Evolutionary conservation across 1,139 yeast genomes (phyloP), one percentile per base, ranked within the genome.

Genomic region (Geotrichum bryndzae): DNA sequence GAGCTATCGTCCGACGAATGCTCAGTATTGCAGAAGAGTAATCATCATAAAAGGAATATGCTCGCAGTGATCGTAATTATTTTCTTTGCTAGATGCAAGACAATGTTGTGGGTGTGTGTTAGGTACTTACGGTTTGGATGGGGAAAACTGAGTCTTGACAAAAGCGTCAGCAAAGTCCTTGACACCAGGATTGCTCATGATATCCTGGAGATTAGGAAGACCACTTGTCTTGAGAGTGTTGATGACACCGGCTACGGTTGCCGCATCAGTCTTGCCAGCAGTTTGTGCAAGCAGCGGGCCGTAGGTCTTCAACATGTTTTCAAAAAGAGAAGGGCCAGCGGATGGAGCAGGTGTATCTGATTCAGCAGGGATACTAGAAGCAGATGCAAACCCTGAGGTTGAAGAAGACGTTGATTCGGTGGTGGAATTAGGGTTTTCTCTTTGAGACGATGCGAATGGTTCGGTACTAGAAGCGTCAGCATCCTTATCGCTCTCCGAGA

Each of bases 211-310:
- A 69, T 82, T 85, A 58, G 94, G 87, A 15, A 41, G 48, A 56
- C 80, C 67, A 45, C 63, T 65, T 51, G 68, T 65, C 53, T 66
- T 60, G 53, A 60, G 63, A 41, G 63, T 57, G 45, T 55, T 56
- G 50, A 61, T 41, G 23, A 65, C 65, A 64, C 64, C 59, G 57
- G 96, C 92, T 54, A 79, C 82, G 45, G 98, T 98, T 73, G 92
- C 87, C 64, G 85, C 84, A 96, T 92, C 90, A 88, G 94, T 84
- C 72, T 85, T 85, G 74, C 90, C 95, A 52, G 97, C 98, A 70
- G 95, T 95, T 76, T 88, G 90, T 62, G 72, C 72, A 64, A 94
- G 74, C 75, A 87, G 91, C 18, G 98, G 98, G 5, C 48, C 48
- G 18, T 41, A 41, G 10, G 48, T 41, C 76, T 92, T 90, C 77